Evolutionary conservation across 768 basidiomycete species (phyloP), one percentile per base, ranked within the genome.

Genomic region (Boletales sp.): DNA sequence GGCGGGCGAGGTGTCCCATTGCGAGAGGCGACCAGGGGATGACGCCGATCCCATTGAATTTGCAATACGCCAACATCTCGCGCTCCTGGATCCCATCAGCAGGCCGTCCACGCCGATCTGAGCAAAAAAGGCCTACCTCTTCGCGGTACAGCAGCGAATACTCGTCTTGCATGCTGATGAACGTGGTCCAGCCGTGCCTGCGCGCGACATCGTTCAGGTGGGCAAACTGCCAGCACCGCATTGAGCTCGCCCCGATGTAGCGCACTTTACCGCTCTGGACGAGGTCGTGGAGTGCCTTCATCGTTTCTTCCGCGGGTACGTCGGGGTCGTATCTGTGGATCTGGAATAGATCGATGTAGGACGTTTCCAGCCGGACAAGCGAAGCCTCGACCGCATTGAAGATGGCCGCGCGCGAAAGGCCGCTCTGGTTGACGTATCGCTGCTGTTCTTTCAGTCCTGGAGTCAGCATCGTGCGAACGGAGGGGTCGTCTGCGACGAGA

Each of bases 161-260:
- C 51, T 79, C 75, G 38, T 73, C 70, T 62, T 83, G 82, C 72
- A 82, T 80, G 49, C 78, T 75, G 43, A 79, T 69, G 51, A 83
- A 82, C 50, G 69, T 74, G 3, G 80, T 79, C 70, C 79, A 78
- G 5, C 72, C 72, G 15, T 77, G 60, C 49, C 64, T 65, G 35
- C 67, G 58, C 6, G 78, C 78, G 3, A 76, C 69, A 30, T 74
- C 70, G 48, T 78, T 75, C 62, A 79, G 61, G 44, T 67, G 55
- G 15, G 67, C 69, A 36, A 77, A 75, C 37, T 76, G 72, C 75
- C 75, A 77, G 10, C 73, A 61, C 5, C 70, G 63, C 74, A 77
- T 75, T 39, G 72, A 74, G 50, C 72, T 74, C 2, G 72, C 74
- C 6, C 77, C 78, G 32, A 80, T 72, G 54, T 80, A 82, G 36